Evolutionary conservation across 2,329 filamentous ascomycete species (phyloP), one percentile per base, ranked within the genome.

Genomic region (Apiospora sp.): DNA sequence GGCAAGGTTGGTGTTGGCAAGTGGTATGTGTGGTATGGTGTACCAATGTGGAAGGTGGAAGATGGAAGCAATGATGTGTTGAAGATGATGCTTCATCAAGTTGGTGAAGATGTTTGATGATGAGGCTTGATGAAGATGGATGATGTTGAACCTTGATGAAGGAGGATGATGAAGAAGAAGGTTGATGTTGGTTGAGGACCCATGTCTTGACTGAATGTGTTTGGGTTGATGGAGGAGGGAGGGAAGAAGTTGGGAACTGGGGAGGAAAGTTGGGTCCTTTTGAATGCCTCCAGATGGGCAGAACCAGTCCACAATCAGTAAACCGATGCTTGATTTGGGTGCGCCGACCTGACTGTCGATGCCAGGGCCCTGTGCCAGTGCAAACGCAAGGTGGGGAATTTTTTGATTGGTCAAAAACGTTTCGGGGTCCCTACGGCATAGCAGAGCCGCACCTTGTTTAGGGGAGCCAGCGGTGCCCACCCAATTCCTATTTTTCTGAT

Each of bases 201-300:
- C 58, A 64, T 41, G 58, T 49, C 24, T 30, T 54, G 49, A 54
- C 49, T 6, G 16, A 61, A 19, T 7, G 14, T 61, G 54, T 41
- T 64, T 64, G 34, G 58, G 30, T 41, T 64, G 58, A 64, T 22
- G 58, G 13, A 6, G 58, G 34, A 64, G 12, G 34, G 58, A 64
- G 13, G 13, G 34, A 22, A 14, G 13, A 14, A 41, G 34, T 41
- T 64, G 58, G 3, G 10, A 41, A 2, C 22, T 64, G 19, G 30
- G 54, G 30, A 14, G 58, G 58, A 64, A 12, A 13, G 19, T 41
- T 41, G 58, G 19, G 19, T n/a, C 30, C 30, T 37, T 61, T 37
- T 37, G 19, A 12, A 34, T 4, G 14, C 30, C 12, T 61, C 19
- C 30, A 30, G 13, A 34, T 12, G 58, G 58, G 58, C 58, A 64